Evolutionary conservation across 2,329 filamentous ascomycete species (phyloP), one percentile per base, ranked within the genome.

Genomic region (Colletotrichum caudatum): DNA sequence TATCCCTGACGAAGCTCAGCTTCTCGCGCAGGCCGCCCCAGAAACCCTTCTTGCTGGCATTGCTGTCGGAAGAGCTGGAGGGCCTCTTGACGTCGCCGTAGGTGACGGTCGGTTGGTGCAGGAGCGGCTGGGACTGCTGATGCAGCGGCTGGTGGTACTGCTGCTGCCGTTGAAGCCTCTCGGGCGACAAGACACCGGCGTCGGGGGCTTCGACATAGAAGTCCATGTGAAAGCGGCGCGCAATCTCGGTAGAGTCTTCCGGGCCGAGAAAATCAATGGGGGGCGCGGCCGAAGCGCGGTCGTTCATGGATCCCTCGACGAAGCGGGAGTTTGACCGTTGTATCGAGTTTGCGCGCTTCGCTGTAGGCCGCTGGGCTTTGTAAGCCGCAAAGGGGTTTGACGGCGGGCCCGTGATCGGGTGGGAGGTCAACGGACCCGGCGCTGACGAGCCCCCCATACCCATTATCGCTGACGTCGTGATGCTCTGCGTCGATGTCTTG

Each of bases 241-340:
- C 74, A 75, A 78, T 72, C 74, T 72, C 70, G 9, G 77, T 33
- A 66, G 69, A 64, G 35, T 81, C 78, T 20, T 80, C 78, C 14
- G 80, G 79, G 29, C 80, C 89, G 53, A 92, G 85, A 79, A 93
- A 94, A 51, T 89, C 86, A 56, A 88, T 85, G 0, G 93, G 93
- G 37, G 94, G 94, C 71, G 86, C 88, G 70, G 89, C 87, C 77
- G 92, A 95, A 41, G 89, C 85, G 74, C 93, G 90, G 80, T 97
- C 93, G 77, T 91, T 94, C 93, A 97, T 95, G 77, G 92, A 95
- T 51, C 92, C 94, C 82, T 97, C 94, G 48, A 91, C 77, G 87
- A 97, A 85, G 82, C 90, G 79, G 23, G 73, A 74, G 44, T 71
- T 70, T 11, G 71, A 66, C n/a, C 69, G 69, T 59, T 72, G 70